phyloP scores from a whole-genome alignment of 1,284 basidiomycete species.

The Inonotus hispidus region DNA sequence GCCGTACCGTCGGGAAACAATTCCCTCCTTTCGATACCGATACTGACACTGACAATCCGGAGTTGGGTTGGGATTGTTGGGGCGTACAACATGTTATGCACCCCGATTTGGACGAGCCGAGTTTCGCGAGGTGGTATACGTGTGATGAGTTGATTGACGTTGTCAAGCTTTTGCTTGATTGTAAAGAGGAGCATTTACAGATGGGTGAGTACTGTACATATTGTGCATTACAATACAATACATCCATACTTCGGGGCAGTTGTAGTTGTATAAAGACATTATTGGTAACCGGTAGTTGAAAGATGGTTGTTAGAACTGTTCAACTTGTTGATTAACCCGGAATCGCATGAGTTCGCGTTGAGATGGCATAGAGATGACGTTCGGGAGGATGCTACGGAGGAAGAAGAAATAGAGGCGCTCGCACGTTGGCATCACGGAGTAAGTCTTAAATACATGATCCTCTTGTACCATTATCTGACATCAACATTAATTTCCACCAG shows the following conservation, averaged over 20 bases:
- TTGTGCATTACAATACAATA: too few species aligned
- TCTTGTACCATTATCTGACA: too few species aligned
- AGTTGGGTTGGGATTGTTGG: slow-evolving; percentile 73
- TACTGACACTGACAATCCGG: too few species aligned
- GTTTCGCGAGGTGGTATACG: slow-evolving; percentile 66
- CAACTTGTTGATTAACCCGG: slow-evolving; percentile 75
- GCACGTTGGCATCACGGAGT: slow-evolving; percentile 64
- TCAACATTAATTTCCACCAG: too few species aligned
- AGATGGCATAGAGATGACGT: slow-evolving; percentile 85
- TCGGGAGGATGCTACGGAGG: slow-evolving; percentile 50
- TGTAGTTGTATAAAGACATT: too few species aligned
- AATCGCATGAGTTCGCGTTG: slow-evolving; percentile 63
- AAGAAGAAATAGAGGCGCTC: slow-evolving; percentile 60
- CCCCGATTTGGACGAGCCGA: slow-evolving; percentile 55
- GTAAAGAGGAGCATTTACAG: slow-evolving; percentile 54
- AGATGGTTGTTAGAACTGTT: slow-evolving; percentile 70
- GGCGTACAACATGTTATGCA: slow-evolving; percentile 81
- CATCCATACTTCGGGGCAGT: too few species aligned
- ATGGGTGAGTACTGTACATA: slow-evolving; percentile 51
- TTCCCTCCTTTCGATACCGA: slow-evolving; percentile 70
- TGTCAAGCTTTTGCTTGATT: slow-evolving; percentile 49
- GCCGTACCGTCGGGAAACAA: slow-evolving; percentile 74
- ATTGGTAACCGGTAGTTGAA: too few species aligned
- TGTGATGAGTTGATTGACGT: slow-evolving; percentile 47
- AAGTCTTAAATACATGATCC: too few species aligned